Conservation (phyloP, 306 rosid genomes). For the Prosopis cineraria region DNA sequence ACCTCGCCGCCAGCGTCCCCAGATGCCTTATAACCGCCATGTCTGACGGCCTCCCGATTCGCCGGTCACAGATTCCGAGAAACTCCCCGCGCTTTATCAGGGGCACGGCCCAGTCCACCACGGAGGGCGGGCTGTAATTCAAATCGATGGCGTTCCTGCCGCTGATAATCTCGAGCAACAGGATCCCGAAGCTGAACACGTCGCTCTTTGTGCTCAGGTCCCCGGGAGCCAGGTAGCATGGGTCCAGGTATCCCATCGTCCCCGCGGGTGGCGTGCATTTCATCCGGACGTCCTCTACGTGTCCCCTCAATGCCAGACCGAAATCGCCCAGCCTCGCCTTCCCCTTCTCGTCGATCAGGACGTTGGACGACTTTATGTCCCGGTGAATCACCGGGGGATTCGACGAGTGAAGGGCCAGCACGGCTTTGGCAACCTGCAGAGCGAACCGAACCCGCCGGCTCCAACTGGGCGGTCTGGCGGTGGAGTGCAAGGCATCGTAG, state of each 20-base stretch:
- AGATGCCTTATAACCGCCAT: slow-evolving; percentile 38
- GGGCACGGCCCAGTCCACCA: slow-evolving; percentile 93
- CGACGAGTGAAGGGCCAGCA: slow-evolving; percentile 54
- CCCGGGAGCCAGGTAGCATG: slow-evolving; percentile 79
- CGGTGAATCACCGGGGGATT: slow-evolving; percentile 92
- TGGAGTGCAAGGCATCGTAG: slow-evolving; percentile 63
- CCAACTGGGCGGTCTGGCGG: slow-evolving; percentile 72
- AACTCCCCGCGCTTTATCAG: slow-evolving; percentile 51
- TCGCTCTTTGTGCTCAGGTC: slow-evolving; percentile 88
- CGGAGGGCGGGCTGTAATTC: slow-evolving; percentile 79
- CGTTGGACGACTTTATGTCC: slow-evolving; percentile 83
- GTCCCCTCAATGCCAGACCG: slow-evolving; percentile 77
- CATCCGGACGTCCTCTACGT: slow-evolving; percentile 85
- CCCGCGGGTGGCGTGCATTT: slow-evolving; percentile 95
- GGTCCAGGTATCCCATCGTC: slow-evolving; percentile 90
- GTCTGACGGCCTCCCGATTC: slow-evolving; percentile 57
- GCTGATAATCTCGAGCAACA: slow-evolving; percentile 74
- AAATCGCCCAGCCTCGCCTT: slow-evolving; percentile 85
- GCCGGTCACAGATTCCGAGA: slow-evolving; percentile 53
- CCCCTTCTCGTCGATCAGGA: slow-evolving; percentile 59
- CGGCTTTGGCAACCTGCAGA: slow-evolving; percentile 73
- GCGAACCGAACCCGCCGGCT: slow-evolving; percentile 56
- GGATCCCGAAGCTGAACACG: slow-evolving; percentile 90
- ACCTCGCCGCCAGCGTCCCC: slow-evolving; percentile 67
- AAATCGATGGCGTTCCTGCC: slow-evolving; percentile 90